These are phyloP conservation scores for Chlorella sp. DNA, from an alignment of 139 green algal species.

Conservation along the genomic window DNA sequence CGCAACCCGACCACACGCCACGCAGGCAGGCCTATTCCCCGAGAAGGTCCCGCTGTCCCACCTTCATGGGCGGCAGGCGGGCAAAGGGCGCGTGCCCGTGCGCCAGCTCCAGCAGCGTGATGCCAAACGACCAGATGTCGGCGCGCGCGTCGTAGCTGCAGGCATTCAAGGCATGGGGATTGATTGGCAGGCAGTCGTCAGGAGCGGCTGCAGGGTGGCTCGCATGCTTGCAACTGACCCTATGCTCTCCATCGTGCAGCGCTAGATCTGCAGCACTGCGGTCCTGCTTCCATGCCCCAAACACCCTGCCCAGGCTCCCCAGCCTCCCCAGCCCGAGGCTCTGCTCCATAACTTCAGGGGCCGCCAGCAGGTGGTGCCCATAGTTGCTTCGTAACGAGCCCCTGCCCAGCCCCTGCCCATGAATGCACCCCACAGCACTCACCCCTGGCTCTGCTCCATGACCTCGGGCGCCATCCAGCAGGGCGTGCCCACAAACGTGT, in stretches of 20 bases:
- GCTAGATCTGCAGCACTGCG: too few species aligned
- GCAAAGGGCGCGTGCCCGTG: conserved; percentile 99
- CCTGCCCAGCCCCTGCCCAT: too few species aligned
- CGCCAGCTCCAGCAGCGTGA: conserved; percentile 97
- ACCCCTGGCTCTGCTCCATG: conserved; percentile 93
- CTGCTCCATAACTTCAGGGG: too few species aligned
- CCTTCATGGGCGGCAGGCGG: conserved; percentile 99
- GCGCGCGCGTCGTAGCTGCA: conserved; percentile 85
- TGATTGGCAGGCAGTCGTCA: neutral
- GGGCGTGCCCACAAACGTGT: conserved; percentile 91
- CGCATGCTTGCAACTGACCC: too few species aligned
- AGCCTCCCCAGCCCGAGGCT: too few species aligned
- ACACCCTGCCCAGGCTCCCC: too few species aligned
- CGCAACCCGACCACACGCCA: too few species aligned
- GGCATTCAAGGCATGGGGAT: neutral
- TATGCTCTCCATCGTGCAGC: too few species aligned
- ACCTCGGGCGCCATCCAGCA: conserved; percentile 99
- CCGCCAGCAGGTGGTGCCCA: too few species aligned
- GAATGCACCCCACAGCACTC: neutral
- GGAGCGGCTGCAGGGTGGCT: neutral
- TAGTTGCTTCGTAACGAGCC: too few species aligned
- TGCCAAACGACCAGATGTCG: conserved; percentile 99
- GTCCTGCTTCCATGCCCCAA: too few species aligned
- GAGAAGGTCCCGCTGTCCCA: conserved; percentile 4
- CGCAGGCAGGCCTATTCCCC: too few species aligned